These are phyloP conservation scores for Mycocentrospora acerina DNA, from an alignment of 2,329 filamentous ascomycete species.

Conservation along the genomic window DNA sequence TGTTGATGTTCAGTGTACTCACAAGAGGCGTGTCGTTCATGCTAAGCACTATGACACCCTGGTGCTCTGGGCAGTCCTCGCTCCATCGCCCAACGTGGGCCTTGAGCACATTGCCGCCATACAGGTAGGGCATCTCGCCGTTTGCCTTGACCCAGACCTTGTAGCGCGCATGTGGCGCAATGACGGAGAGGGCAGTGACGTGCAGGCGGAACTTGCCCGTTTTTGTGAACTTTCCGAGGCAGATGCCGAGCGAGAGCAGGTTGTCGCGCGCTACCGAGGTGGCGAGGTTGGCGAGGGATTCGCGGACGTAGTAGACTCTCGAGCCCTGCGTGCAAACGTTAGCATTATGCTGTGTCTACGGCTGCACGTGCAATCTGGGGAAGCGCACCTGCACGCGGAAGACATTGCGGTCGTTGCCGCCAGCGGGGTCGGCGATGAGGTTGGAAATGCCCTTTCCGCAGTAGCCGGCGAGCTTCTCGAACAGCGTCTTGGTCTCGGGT, in stretches of 20 bases:
- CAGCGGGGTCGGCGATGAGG: slow-evolving; percentile 52
- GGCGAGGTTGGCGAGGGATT: slow-evolving; percentile 87
- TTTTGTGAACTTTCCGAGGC: slow-evolving; percentile 94
- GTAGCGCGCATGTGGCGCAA: slow-evolving; percentile 88
- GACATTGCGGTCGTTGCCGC: slow-evolving; percentile 40
- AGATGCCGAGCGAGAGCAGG: slow-evolving; percentile 85
- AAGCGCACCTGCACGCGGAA: slow-evolving; percentile 53
- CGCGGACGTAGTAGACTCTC: slow-evolving; percentile 88
- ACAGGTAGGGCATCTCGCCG: slow-evolving; percentile 96
- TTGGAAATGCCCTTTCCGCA: slow-evolving; percentile 83
- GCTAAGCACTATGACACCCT: slow-evolving; percentile 83
- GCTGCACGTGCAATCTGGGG: not conserved
- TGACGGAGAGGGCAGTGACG: slow-evolving; percentile 85
- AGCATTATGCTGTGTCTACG: slow-evolving; percentile 4
- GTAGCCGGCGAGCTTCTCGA: slow-evolving; percentile 92
- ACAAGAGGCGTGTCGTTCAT: slow-evolving; percentile 86
- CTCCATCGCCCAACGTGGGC: slow-evolving; percentile 81
- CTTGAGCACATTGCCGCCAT: slow-evolving; percentile 86
- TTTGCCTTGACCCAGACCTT: slow-evolving; percentile 98
- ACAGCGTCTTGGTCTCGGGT: slow-evolving; percentile 75
- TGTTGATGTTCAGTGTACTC: slow-evolving; percentile 20
- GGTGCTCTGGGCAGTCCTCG: slow-evolving; percentile 91
- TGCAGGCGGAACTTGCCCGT: slow-evolving; percentile 93
- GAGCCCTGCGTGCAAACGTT: slow-evolving; percentile 61
- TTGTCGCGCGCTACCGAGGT: slow-evolving; percentile 80